phyloP scores from a whole-genome alignment of 106 monocot species.

The Apostasia ramifera region DNA sequence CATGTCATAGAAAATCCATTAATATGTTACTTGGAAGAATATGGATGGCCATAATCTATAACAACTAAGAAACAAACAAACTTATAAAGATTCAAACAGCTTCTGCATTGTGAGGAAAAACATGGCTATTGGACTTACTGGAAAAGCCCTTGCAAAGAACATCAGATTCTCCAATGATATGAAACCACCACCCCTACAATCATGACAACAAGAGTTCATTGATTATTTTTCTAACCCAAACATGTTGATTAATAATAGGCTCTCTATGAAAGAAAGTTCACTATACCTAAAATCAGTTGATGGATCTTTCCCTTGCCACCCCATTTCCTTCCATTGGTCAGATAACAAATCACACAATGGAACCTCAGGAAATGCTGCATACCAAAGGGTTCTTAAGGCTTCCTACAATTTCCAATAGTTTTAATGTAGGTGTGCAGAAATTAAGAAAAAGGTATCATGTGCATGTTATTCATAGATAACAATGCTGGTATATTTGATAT shows the following conservation, averaged over 20 bases:
- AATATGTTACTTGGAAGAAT: no score
- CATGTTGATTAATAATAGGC: not conserved
- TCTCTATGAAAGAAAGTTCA: not conserved
- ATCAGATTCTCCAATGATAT: constrained; percentile 94
- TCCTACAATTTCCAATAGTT: constrained; percentile 39
- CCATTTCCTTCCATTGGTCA: constrained; percentile 99
- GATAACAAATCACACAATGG: constrained; percentile 72
- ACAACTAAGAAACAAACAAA: no score
- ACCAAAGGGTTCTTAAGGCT: constrained; percentile 71
- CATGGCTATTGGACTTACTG: constrained; percentile 40
- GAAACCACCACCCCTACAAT: constrained; percentile 89
- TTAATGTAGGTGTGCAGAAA: no score
- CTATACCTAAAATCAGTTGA: constrained; percentile 93
- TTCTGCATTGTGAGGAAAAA: not conserved
- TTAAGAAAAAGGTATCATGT: no score
- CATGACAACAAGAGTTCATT: constrained; percentile 1
- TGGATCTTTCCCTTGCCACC: constrained; percentile 99
- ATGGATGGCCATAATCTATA: no score
- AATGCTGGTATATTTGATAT: no score
- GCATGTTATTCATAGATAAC: no score
- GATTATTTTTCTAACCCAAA: not conserved
- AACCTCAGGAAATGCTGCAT: constrained; percentile 68
- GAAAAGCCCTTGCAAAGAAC: constrained; percentile 76
- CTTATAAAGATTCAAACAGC: no score
- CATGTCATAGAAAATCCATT: no score